Evolutionary conservation across 2,329 filamentous ascomycete genomes (phyloP).

Genomic region (Exophiala phaeomuriformis): DNA sequence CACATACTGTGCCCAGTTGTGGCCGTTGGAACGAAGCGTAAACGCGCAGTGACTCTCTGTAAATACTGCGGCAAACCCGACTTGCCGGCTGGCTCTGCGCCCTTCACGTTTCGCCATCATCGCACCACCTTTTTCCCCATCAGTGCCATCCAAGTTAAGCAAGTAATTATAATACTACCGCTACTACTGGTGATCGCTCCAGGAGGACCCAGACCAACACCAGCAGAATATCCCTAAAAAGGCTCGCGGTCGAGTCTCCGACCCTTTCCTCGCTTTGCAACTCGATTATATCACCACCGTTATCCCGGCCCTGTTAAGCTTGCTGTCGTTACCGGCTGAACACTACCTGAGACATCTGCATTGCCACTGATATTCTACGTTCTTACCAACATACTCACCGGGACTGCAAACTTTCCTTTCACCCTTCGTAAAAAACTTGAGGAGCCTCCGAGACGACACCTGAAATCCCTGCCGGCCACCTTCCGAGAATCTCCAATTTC

Average conservation of each 20-base stretch:
- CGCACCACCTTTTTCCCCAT: slow-evolving; percentile 8
- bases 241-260: slow-evolving; percentile 6
- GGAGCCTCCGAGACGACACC: slow-evolving; percentile 10
- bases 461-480: slow-evolving; percentile 21
- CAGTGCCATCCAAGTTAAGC: too few relatives aligned
- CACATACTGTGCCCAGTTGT: background rate
- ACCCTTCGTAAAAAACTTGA: slow-evolving; percentile 1
- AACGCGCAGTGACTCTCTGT: too few relatives aligned
- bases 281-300: slow-evolving; percentile 19
- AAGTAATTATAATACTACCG: background rate
- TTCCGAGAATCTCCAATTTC: slow-evolving; percentile 25
- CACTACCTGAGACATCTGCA: background rate
- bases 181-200: background rate
- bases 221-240: background rate
- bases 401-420: background rate
- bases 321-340: slow-evolving; percentile 15
- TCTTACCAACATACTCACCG: too few relatives aligned
- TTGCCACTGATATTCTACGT: slow-evolving; percentile 7
- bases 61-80: background rate
- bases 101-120: slow-evolving; percentile 1
- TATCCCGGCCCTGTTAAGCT: slow-evolving; percentile 5
- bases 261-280: slow-evolving; percentile 11
- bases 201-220: background rate
- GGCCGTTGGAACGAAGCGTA: too few relatives aligned
- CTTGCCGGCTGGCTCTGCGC: background rate